phyloP scores from a whole-genome alignment of 305 asterid species.

The Fraxinus angustifolia region DNA sequence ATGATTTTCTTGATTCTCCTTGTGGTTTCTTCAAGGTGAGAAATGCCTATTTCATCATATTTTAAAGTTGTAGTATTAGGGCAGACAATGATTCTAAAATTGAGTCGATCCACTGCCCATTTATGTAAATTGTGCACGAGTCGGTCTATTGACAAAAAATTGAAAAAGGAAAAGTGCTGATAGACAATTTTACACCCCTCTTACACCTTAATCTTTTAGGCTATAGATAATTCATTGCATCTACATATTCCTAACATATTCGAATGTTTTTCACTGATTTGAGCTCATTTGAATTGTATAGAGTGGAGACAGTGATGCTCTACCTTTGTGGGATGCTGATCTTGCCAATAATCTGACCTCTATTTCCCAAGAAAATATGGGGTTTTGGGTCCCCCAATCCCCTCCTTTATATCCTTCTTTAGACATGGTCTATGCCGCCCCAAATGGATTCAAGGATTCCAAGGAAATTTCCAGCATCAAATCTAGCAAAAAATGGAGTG shows the following conservation, averaged over 20 bases:
- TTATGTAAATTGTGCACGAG: not conserved
- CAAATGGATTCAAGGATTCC: conserved; percentile 35
- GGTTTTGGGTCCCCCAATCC: conserved; percentile 69
- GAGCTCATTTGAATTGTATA: not conserved
- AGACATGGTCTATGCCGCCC: conserved; percentile 37
- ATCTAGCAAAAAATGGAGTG: conserved; percentile 14
- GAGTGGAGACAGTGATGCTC: conserved; percentile 27
- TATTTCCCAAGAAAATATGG: conserved; percentile 38
- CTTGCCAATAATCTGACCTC: conserved; percentile 25
- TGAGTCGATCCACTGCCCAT: not conserved
- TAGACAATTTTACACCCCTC: not conserved
- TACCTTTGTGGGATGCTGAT: conserved; percentile 52
- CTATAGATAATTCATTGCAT: not conserved
- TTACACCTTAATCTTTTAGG: not conserved
- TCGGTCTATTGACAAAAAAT: not conserved
- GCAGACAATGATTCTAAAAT: not conserved
- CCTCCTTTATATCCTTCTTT: conserved; percentile 30
- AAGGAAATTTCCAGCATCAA: conserved; percentile 30
- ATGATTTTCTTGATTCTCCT: conserved; percentile 65
- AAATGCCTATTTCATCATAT: not conserved
- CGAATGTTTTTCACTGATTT: not conserved
- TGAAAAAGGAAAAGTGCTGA: not conserved
- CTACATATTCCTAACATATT: not conserved
- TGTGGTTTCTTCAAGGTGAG: conserved; percentile 61
- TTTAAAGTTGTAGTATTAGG: not conserved